Evolutionary conservation across 257 asterid species (phyloP), one percentile per base, ranked within the genome.

Genomic region (Mitragyna speciosa): DNA sequence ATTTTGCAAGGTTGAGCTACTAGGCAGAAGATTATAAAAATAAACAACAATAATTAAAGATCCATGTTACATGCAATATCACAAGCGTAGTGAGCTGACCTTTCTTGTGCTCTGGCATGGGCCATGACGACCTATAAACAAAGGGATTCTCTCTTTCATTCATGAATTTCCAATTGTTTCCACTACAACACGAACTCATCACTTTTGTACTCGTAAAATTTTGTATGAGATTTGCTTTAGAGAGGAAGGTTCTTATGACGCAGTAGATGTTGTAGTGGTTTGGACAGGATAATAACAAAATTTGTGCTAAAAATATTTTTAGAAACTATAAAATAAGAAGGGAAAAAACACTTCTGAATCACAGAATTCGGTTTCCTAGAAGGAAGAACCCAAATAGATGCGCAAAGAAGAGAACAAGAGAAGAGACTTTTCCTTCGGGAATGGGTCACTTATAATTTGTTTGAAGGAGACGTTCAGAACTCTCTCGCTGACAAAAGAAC

Each of bases 11-110:
- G 64, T 64, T 22, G 86, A 73, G 64, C 80, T 39, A 56, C 43
- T 31, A 43, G 59, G 80, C 26, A 58, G 80, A 15, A 22, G 17
- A 75, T 47, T 48, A 69, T 70, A 52, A 61, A 20, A 74, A 63
- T 47, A 15, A 48, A 76, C 70, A 83, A 64, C 43, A 79, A 65
- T 49, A 69, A 78, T 19, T 68, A 75, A 78, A 65, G 82, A 84
- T 87, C 84, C 94, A 87, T 83, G 92, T 88, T 87, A 80, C 88
- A 84, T 86, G 93, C 90, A 87, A 75, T 84, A 84, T 86, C 79
- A 84, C 84, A 85, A 86, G 80, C 15, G 72, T 74, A 81, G 72
- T 69, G 84, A 80, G 88, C 81, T 87, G 90, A 89, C 72, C 79
- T 78, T n/a, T 41, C 75, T 79, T 33, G 70, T 81, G 78, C 80